phyloP scores from a whole-genome alignment of 2,329 filamentous ascomycete genomes.

The Trichoderma atroviride region DNA sequence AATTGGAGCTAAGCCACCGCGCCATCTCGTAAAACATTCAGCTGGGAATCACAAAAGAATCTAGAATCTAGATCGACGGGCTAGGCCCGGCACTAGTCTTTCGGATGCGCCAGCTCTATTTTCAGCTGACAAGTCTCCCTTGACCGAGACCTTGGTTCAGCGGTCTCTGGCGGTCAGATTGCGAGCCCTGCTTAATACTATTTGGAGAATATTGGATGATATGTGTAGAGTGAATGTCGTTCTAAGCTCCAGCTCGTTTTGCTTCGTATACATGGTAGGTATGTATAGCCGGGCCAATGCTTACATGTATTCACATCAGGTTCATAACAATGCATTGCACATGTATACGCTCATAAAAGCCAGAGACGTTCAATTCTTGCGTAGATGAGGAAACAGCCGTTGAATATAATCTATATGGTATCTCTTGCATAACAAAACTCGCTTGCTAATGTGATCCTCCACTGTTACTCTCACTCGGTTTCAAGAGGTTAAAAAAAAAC shows the following conservation, averaged over 20 bases:
- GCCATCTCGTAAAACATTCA: not conserved
- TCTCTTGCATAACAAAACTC: slow-evolving; percentile 2
- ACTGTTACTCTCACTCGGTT: not conserved
- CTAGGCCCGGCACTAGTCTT: not conserved
- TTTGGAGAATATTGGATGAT: not conserved
- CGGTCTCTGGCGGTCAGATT: not conserved
- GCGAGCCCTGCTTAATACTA: not conserved
- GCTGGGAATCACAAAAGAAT: not conserved
- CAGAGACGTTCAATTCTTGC: not conserved
- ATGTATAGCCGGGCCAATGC: not conserved
- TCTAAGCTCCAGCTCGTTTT: not conserved
- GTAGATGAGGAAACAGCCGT: not conserved
- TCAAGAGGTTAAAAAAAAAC: not conserved
- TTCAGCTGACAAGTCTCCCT: not conserved
- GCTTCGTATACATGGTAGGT: not conserved
- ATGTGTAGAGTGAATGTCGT: slow-evolving; percentile 5
- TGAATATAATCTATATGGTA: slow-evolving; percentile 22
- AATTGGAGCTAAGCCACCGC: not conserved
- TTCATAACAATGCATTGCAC: not conserved
- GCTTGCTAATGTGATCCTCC: not conserved
- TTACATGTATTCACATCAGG: too few relatives aligned
- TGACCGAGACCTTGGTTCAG: not conserved
- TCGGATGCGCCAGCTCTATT: not conserved
- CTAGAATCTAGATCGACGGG: not conserved
- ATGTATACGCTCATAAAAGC: not conserved